These are phyloP conservation scores for Arachis stenosperma DNA, from an alignment of 306 rosid genomes.

Conservation along the genomic window DNA sequence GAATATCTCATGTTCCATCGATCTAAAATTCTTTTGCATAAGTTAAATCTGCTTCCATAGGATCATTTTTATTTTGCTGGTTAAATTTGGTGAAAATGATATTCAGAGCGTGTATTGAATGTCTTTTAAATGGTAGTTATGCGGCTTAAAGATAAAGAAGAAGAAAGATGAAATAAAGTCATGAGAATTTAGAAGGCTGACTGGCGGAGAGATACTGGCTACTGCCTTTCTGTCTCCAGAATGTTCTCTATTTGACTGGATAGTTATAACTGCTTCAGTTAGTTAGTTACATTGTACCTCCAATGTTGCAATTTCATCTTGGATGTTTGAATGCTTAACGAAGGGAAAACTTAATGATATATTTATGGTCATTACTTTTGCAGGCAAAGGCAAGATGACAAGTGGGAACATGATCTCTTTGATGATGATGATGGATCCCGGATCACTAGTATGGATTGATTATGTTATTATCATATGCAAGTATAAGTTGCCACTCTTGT, in stretches of 20 bases:
- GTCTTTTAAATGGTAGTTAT: slow-evolving; percentile 19
- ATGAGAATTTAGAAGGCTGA: too few relatives aligned
- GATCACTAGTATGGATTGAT: slow-evolving; percentile 70
- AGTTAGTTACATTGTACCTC: not conserved
- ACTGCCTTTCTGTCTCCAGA: slow-evolving; percentile 12
- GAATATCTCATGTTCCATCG: not conserved
- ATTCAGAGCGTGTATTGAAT: slow-evolving; percentile 9
- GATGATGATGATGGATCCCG: slow-evolving; percentile 53
- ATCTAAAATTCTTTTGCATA: slow-evolving; percentile 5
- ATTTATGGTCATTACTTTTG: slow-evolving; percentile 25
- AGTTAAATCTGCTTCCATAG: not conserved
- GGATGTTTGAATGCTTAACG: slow-evolving; percentile 34
- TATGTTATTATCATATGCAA: slow-evolving; percentile 46
- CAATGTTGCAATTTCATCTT: slow-evolving; percentile 18
- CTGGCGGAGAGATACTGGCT: not conserved
- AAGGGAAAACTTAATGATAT: slow-evolving; percentile 19
- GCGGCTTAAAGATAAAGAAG: too few relatives aligned
- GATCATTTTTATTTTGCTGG: slow-evolving; percentile 6
- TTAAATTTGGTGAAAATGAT: slow-evolving; percentile 18
- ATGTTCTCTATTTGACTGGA: slow-evolving; percentile 34
- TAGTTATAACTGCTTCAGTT: slow-evolving; percentile 20
- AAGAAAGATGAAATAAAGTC: too few relatives aligned
- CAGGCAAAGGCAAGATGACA: slow-evolving; percentile 96
- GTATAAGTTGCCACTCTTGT: slow-evolving; percentile 50
- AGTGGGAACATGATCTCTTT: slow-evolving; percentile 99